Percentiles rank a stretch among this genome's conserved stretches.
phyloP scores from a whole-genome alignment of 2,329 filamentous ascomycete genomes.

The Colletotrichum liaoningense region DNA sequence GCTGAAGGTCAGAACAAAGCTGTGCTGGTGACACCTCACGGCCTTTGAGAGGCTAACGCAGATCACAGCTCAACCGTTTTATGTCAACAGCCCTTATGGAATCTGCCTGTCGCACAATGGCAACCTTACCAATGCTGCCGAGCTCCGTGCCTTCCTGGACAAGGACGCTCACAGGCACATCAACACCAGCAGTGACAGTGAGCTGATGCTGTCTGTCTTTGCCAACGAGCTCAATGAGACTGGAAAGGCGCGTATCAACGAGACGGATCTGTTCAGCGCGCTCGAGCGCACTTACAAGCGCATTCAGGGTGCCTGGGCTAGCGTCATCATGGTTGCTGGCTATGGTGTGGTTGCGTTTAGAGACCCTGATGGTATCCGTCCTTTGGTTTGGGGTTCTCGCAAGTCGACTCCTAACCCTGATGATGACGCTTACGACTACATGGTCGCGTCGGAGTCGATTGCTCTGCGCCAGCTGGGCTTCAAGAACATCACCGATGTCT shows the following conservation, averaged over 20 bases:
- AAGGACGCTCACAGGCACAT: conserved; percentile 85
- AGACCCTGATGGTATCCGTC: conserved; percentile 76
- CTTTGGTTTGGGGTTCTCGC: conserved; percentile 81
- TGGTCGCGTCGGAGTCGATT: conserved; percentile 91
- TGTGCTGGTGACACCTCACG: neutral
- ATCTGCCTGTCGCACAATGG: conserved; percentile 77
- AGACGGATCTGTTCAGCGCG: conserved; percentile 80
- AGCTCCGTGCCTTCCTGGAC: conserved; percentile 79
- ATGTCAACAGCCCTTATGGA: conserved; percentile 63
- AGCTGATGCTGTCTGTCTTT: conserved; percentile 65
- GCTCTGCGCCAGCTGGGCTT: conserved; percentile 87
- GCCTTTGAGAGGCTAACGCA: conserved; percentile 75
- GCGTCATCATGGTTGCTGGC: conserved; percentile 83
- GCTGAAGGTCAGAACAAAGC: neutral
- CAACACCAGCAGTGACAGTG: conserved; percentile 51
- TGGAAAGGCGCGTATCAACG: conserved; percentile 83
- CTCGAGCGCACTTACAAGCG: conserved; percentile 78
- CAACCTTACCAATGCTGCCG: conserved; percentile 83
- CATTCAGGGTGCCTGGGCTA: conserved; percentile 82
- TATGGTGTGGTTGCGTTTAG: conserved; percentile 85
- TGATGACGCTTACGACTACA: conserved; percentile 79
- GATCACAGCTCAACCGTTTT: conserved; percentile 81
- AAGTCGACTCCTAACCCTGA: conserved; percentile 66
- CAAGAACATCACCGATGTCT: conserved; percentile 78
- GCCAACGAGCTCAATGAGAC: conserved; percentile 84